phyloP scores from a whole-genome alignment of 352 stramenopile species.

The Phytophthora gonapodyides region DNA sequence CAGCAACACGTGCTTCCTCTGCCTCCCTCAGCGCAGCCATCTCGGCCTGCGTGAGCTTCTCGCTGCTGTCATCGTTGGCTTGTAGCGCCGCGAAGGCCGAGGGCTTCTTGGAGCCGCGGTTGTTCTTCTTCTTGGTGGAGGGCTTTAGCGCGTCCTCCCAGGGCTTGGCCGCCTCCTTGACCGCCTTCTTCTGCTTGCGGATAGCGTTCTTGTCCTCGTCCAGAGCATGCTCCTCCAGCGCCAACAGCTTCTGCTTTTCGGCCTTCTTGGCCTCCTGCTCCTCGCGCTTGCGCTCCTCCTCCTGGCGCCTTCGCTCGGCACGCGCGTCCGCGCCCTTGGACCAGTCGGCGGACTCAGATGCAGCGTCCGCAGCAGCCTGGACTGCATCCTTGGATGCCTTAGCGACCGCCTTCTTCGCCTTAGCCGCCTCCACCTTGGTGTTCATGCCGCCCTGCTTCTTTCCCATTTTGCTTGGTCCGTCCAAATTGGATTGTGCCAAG shows the following conservation, averaged over 20 bases:
- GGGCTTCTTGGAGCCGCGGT: constrained; percentile 49
- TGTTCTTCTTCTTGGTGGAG: constrained; percentile 75
- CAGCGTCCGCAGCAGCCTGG: constrained; percentile 47
- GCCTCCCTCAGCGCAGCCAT: constrained; percentile 52
- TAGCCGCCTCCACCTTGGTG: constrained; percentile 77
- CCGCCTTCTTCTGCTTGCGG: constrained; percentile 72
- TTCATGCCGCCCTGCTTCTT: constrained; percentile 65
- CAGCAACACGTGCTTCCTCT: constrained; percentile 40
- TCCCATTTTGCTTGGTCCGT: constrained; percentile 36
- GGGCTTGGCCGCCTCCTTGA: constrained; percentile 62
- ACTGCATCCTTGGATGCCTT: constrained; percentile 64
- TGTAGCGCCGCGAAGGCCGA: constrained; percentile 32
- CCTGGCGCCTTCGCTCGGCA: constrained; percentile 44
- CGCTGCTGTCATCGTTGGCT: constrained; percentile 22
- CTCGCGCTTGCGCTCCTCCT: constrained; percentile 64
- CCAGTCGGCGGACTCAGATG: constrained; percentile 59
- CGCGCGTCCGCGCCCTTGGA: constrained; percentile 57
- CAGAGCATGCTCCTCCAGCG: constrained; percentile 63
- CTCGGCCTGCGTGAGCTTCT: constrained; percentile 64
- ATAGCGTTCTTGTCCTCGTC: constrained; percentile 69
- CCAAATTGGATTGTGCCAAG: constrained; percentile 9
- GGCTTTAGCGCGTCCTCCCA: constrained; percentile 76
- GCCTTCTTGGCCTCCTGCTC: constrained; percentile 72
- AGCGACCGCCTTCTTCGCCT: constrained; percentile 66
- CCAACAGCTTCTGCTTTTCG: constrained; percentile 73